Percentiles rank a stretch among this genome's conserved stretches.
Conservation (phyloP, 2,329 filamentous ascomycete species). For the Colletotrichum trifolii region DNA sequence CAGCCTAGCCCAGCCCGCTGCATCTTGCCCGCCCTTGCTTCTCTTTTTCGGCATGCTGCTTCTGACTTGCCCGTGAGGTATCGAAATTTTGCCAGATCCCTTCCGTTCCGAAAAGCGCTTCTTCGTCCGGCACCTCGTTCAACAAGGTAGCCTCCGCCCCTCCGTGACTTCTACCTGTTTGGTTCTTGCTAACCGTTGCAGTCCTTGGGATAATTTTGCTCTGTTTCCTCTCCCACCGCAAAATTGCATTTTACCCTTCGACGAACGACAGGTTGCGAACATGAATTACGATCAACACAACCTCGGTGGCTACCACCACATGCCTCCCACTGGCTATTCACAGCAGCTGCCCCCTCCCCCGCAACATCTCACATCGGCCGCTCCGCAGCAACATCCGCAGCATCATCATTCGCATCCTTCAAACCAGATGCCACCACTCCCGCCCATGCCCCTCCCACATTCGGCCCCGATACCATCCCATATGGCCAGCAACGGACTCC, state of each 20-base stretch:
- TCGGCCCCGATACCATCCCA: constrained; percentile 29
- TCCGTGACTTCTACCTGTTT: too few species aligned
- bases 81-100: too few species aligned
- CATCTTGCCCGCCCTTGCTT: not conserved
- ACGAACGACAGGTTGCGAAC: not conserved
- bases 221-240: not conserved
- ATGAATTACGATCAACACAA: constrained; percentile 38
- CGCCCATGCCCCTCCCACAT: constrained; percentile 33
- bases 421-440: constrained; percentile 31
- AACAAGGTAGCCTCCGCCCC: too few species aligned
- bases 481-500: constrained; percentile 30
- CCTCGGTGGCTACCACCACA: constrained; percentile 34
- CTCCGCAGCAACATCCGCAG: constrained; percentile 12
- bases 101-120: too few species aligned
- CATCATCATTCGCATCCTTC: constrained; percentile 28
- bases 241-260: too few species aligned
- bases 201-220: not conserved
- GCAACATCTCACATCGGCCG: constrained; percentile 14
- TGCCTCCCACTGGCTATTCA: constrained; percentile 19
- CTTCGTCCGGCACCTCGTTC: too few species aligned
- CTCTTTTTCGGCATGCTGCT: not conserved
- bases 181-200: too few species aligned
- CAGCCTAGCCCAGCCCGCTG: constrained; percentile 6
- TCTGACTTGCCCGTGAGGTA: too few species aligned
- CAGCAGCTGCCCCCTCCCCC: constrained; percentile 17